A percentile compares a stretch with the other conserved stretches of the same genome.
phyloP scores from a whole-genome alignment of 495 filamentous ascomycete genomes.

The Bacidia rubella region DNA sequence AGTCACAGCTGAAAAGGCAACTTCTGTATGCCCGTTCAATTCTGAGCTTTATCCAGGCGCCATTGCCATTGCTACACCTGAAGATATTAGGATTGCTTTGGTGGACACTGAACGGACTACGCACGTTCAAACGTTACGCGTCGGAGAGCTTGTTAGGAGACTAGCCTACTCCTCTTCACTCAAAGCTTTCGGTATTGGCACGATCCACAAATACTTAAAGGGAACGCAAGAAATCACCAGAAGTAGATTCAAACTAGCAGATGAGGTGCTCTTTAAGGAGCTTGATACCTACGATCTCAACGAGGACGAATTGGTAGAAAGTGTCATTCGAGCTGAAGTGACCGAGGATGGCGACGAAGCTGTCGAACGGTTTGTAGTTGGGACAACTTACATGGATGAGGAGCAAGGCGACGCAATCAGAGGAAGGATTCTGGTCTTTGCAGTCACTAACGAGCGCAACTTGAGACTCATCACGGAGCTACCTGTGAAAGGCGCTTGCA shows the following conservation, averaged over 20 bases:
- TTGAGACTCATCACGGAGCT: slow-evolving; percentile 54
- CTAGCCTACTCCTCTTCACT: slow-evolving; percentile 73
- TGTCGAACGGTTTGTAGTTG: slow-evolving; percentile 73
- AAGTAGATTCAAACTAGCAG: slow-evolving; percentile 47
- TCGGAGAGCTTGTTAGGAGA: slow-evolving; percentile 72
- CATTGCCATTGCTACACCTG: slow-evolving; percentile 64
- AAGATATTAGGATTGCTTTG: slow-evolving; percentile 63
- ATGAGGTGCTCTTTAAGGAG: slow-evolving; percentile 43
- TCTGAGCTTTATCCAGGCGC: slow-evolving; percentile 64
- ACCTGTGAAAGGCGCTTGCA: slow-evolving; percentile 59
- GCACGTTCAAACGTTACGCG: slow-evolving; percentile 64
- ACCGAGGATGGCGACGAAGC: slow-evolving; percentile 42
- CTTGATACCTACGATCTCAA: slow-evolving; percentile 40
- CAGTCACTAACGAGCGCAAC: slow-evolving; percentile 58
- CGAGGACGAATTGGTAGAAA: slow-evolving; percentile 67
- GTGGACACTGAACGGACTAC: slow-evolving; percentile 79
- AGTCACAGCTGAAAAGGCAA: slow-evolving; percentile 80
- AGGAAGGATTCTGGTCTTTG: slow-evolving; percentile 74
- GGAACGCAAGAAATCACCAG: slow-evolving; percentile 44
- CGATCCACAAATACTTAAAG: slow-evolving; percentile 50
- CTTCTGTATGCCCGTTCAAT: slow-evolving; percentile 70
- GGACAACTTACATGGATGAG: slow-evolving; percentile 65
- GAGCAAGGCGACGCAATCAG: slow-evolving; percentile 36
- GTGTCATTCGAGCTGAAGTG: slow-evolving; percentile 69
- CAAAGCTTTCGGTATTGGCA: slow-evolving; percentile 76